Evolutionary conservation across 2,329 filamentous ascomycete species (phyloP), one percentile per base, ranked within the genome.

Genomic region (Neofusicoccum laricinum): DNA sequence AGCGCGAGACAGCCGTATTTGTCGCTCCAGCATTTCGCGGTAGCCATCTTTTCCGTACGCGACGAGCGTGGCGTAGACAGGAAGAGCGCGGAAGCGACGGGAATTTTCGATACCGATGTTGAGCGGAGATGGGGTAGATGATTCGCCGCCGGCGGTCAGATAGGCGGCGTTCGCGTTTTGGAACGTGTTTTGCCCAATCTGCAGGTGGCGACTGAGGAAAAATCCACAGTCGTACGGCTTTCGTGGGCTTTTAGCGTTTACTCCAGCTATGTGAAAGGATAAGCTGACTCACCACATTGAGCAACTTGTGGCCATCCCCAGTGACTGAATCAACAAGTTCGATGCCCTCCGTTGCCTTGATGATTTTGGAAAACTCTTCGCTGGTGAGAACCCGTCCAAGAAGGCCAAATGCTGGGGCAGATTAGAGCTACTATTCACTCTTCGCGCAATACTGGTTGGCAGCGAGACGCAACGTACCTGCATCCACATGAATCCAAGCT

Each of bases 51-150:
- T 81, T 0, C 94, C 94, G 70, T 95, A 90, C 51, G 90, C 89
- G 19, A 89, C 75, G 2, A 97, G 83, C 0, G 89, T 90, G 11
- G 92, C 88, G 72, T 97, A 97, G 8, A 92, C 90, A 0, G 94
- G 93, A n/a, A 97, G 81, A 0, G 93, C 93, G 61, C 94, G 87
- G 80, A 97, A 96, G 5, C 93, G 89, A 43, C 93, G 87, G 1
- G 93, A 97, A 77, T 97, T 97, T 71, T 97, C 93, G 19, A 97
- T 81, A 19, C 93, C 92, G 64, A 95, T 86, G 76, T 97, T 94
- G 15, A 96, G 80, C 0, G 93, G 93, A 3, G 90, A 93, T n/a
- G 88, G 87, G 67, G 95, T 89, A 1, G 69, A 71, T 55, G 72
- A 66, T 65, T 73, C 70, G 17, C 77, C 70, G 19, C 77, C 75